phyloP scores from a whole-genome alignment of 441 rosid genomes.

The Jatropha podagrica region DNA sequence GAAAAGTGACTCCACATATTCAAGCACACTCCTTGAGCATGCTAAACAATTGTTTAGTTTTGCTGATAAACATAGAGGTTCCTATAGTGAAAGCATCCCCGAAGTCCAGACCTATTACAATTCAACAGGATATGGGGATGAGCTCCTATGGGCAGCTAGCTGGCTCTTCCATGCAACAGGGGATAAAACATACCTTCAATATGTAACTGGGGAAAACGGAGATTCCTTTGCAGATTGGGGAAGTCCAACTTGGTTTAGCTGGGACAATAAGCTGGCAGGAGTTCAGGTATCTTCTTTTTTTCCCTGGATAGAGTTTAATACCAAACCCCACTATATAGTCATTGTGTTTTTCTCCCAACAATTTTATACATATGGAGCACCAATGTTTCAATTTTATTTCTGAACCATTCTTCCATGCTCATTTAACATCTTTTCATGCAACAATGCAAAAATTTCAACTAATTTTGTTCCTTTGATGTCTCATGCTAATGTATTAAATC shows the following conservation, averaged over 20 bases:
- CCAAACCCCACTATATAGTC: neutral
- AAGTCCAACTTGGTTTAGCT: slow-evolving; percentile 90
- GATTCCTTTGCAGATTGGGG: slow-evolving; percentile 67
- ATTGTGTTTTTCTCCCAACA: neutral
- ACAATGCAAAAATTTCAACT: neutral
- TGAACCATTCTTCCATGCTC: neutral
- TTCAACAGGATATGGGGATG: slow-evolving; percentile 86
- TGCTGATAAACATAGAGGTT: slow-evolving; percentile 60
- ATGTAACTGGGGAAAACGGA: slow-evolving; percentile 60
- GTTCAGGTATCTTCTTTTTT: slow-evolving; percentile 57
- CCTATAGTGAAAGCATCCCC: slow-evolving; percentile 72
- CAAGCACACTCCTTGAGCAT: slow-evolving; percentile 71
- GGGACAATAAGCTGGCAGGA: slow-evolving; percentile 97
- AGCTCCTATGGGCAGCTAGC: slow-evolving; percentile 89
- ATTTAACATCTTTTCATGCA: neutral
- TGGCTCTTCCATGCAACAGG: slow-evolving; percentile 94
- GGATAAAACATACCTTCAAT: slow-evolving; percentile 67
- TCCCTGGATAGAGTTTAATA: neutral
- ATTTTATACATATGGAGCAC: neutral
- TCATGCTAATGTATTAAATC: neutral
- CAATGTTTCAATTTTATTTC: neutral
- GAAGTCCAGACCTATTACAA: slow-evolving; percentile 64
- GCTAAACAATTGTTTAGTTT: slow-evolving; percentile 75
- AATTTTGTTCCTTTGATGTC: neutral
- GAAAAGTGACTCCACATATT: slow-evolving; percentile 52